phyloP scores from a whole-genome alignment of 2,329 filamentous ascomycete species.

The Mariannaea sp. region DNA sequence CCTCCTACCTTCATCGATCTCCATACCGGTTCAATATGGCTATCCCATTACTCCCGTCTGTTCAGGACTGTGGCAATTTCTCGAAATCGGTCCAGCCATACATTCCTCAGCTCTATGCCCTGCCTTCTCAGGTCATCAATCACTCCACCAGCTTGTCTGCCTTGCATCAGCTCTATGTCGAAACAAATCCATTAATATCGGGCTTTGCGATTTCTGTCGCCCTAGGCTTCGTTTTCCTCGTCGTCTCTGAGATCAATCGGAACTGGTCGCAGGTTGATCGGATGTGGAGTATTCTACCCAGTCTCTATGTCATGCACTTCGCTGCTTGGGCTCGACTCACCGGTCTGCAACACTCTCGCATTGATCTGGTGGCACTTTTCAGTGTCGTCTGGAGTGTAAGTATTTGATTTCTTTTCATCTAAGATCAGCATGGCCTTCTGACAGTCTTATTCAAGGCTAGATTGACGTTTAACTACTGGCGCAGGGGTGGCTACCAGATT shows the following conservation, averaged over 20 bases:
- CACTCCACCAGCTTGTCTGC: slow-evolving; percentile 63
- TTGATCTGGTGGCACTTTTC: slow-evolving; percentile 75
- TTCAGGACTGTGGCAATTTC: slow-evolving; percentile 79
- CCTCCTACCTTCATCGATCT: neutral
- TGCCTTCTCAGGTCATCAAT: slow-evolving; percentile 68
- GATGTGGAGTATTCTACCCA: slow-evolving; percentile 87
- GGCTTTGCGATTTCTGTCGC: slow-evolving; percentile 73
- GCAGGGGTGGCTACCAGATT: slow-evolving; percentile 86
- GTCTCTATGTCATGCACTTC: slow-evolving; percentile 85
- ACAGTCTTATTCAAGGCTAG: slow-evolving; percentile 59
- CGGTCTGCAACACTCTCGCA: slow-evolving; percentile 68
- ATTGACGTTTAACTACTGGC: slow-evolving; percentile 95
- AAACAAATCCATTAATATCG: slow-evolving; percentile 84
- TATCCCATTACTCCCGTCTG: slow-evolving; percentile 70
- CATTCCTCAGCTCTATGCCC: slow-evolving; percentile 68
- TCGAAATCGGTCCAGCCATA: slow-evolving; percentile 76
- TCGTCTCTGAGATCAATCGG: slow-evolving; percentile 81
- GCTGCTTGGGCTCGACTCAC: slow-evolving; percentile 79
- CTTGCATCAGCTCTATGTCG: slow-evolving; percentile 73
- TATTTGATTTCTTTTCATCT: neutral
- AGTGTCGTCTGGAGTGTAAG: slow-evolving; percentile 80
- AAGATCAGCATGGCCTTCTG: slow-evolving; percentile 12
- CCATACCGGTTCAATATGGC: slow-evolving; percentile 57
- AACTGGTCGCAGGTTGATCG: slow-evolving; percentile 99
- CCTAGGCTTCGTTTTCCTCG: slow-evolving; percentile 72